A percentile compares a stretch with the other conserved stretches of the same genome.
Evolutionary conservation across 495 filamentous ascomycete genomes (phyloP).

Genomic region (Aspergillus leporis): DNA sequence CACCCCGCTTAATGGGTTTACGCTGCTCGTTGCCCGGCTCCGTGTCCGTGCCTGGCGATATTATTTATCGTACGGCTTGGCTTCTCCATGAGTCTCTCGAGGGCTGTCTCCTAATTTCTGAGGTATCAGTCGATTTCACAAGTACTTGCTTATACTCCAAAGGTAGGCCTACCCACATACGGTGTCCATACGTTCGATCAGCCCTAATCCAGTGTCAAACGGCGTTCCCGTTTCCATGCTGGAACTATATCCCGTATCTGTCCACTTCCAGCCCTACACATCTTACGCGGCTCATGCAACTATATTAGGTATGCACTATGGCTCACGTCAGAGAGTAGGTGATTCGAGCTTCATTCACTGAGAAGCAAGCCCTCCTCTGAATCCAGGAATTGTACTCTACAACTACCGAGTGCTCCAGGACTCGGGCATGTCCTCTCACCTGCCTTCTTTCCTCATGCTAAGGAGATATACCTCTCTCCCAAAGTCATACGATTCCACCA

Average conservation of each 20-base stretch:
- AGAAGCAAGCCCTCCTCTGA: neutral
- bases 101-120: neutral
- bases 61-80: neutral
- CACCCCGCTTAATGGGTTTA: neutral
- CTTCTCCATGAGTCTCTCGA: neutral
- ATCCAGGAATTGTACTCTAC: neutral
- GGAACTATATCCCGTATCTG: constrained; percentile 2
- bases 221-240: neutral
- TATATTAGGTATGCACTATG: neutral
- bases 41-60: neutral
- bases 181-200: neutral
- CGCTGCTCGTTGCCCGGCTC: neutral
- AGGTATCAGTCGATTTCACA: neutral
- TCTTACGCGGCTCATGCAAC: neutral
- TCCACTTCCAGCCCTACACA: neutral
- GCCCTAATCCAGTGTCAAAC: neutral
- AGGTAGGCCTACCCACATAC: neutral
- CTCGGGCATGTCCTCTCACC: neutral
- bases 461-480: neutral
- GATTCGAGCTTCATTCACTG: neutral
- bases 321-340: neutral
- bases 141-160: neutral
- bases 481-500: neutral
- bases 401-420: neutral
- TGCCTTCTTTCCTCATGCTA: neutral